These are phyloP conservation scores for Mycena chlorophos DNA, from an alignment of 768 basidiomycete genomes.

Conservation along the genomic window DNA sequence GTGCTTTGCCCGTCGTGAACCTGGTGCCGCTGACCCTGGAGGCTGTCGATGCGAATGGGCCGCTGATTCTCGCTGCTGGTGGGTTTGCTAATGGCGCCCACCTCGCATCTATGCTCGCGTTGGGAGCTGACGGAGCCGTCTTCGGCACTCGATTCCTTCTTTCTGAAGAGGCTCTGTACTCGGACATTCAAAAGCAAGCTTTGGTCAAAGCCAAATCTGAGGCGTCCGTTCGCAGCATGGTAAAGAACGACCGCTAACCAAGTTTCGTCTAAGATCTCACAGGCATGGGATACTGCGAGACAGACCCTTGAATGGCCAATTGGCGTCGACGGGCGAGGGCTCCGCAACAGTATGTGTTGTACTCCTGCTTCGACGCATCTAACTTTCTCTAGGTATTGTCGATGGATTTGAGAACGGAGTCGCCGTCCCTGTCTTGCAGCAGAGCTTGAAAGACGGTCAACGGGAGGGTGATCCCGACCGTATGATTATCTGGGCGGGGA, in stretches of 20 bases:
- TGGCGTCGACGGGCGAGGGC: conserved; percentile 61
- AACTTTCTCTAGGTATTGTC: conserved; percentile 47
- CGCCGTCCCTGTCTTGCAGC: conserved; percentile 41
- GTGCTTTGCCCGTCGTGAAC: conserved; percentile 59
- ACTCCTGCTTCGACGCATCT: conserved; percentile 30
- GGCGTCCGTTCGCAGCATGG: conserved; percentile 54
- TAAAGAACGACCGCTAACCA: neutral
- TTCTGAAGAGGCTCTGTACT: conserved; percentile 64
- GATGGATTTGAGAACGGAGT: conserved; percentile 55
- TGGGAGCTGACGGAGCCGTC: conserved; percentile 69
- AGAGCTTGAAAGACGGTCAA: conserved; percentile 47
- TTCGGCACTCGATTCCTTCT: conserved; percentile 76
- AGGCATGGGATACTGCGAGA: conserved; percentile 59
- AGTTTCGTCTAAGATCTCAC: neutral
- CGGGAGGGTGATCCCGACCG: conserved; percentile 48
- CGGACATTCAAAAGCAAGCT: conserved; percentile 51
- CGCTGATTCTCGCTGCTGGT: conserved; percentile 71
- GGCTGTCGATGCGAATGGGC: conserved; percentile 40
- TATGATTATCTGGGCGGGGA: conserved; percentile 68
- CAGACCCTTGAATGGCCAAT: conserved; percentile 59
- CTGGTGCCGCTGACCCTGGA: conserved; percentile 58
- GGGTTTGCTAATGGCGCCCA: conserved; percentile 68
- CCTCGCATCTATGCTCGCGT: conserved; percentile 60
- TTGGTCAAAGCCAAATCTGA: conserved; percentile 48
- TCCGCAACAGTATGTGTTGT: conserved; percentile 48